Conservation (phyloP, 2,329 filamentous ascomycete genomes). For the Xylariaceae sp. region DNA sequence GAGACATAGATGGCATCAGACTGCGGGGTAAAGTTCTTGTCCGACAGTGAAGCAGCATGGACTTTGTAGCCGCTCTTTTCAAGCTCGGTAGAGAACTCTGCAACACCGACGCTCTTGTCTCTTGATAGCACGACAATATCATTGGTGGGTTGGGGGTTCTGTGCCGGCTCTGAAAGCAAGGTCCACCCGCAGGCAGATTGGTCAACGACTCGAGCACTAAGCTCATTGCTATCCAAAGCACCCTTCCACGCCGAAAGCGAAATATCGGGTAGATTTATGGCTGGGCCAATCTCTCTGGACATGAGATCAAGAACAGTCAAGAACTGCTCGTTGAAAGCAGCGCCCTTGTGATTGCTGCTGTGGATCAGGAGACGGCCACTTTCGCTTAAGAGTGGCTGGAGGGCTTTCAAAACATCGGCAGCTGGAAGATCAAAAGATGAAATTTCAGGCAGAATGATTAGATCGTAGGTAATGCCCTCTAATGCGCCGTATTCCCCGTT, state of each 20-base stretch:
- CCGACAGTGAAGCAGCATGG: constrained; percentile 13
- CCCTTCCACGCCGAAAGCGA: constrained; percentile 7
- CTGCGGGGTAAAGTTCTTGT: constrained; percentile 17
- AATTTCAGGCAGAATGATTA: constrained; percentile 16
- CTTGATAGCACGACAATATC: constrained; percentile 21
- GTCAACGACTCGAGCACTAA: constrained; percentile 5
- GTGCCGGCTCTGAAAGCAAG: constrained; percentile 11
- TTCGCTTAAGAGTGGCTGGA: constrained; percentile 18
- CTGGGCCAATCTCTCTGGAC: not conserved
- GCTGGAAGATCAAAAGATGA: constrained; percentile 14
- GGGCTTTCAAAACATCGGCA: constrained; percentile 11
- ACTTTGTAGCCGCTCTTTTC: constrained; percentile 12
- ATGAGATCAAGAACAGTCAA: constrained; percentile 11
- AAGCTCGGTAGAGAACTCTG: constrained; percentile 19
- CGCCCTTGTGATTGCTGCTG: not conserved
- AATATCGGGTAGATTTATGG: not conserved
- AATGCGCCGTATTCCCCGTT: constrained; percentile 12
- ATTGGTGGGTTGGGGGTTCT: constrained; percentile 9
- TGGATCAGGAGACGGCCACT: constrained; percentile 18
- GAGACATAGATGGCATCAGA: constrained; percentile 21
- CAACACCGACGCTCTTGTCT: constrained; percentile 4
- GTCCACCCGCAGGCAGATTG: constrained; percentile 19
- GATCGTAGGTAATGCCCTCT: constrained; percentile 16
- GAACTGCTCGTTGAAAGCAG: constrained; percentile 6
- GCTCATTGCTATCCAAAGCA: not conserved